phyloP scores from a whole-genome alignment of 768 basidiomycete species.

The Leucocoprinus leucothites region DNA sequence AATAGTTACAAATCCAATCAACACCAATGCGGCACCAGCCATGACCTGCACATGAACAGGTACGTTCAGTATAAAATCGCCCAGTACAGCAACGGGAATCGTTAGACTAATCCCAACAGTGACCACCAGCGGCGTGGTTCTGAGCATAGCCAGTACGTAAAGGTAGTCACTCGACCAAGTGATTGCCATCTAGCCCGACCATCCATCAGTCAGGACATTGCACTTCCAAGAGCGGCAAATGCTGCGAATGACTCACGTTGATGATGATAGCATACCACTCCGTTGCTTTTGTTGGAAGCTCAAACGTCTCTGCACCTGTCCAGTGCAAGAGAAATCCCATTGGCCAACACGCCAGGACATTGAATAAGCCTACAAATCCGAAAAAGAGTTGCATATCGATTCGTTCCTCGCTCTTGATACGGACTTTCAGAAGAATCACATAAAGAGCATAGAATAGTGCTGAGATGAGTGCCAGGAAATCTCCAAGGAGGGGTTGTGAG shows the following conservation, averaged over 20 bases:
- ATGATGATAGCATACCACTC: conserved; percentile 33
- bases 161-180: conserved; percentile 83
- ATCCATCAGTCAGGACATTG: background rate
- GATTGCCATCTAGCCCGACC: conserved; percentile 66
- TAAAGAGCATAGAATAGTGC: conserved; percentile 89
- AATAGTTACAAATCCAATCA: conserved; percentile 63
- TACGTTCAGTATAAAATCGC: conserved; percentile 46
- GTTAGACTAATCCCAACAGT: conserved; percentile 92
- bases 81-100: conserved; percentile 86
- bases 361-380: conserved; percentile 90
- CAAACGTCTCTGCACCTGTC: conserved; percentile 68
- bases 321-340: conserved; percentile 75
- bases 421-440: conserved; percentile 85
- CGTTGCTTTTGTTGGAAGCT: conserved; percentile 55
- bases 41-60: conserved; percentile 59
- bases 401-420: conserved; percentile 75
- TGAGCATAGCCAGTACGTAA: conserved; percentile 90
- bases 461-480: conserved; percentile 80
- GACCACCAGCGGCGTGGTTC: conserved; percentile 91
- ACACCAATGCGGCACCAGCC: conserved; percentile 72
- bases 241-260: conserved; percentile 28
- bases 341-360: conserved; percentile 73
- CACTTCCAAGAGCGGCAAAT: background rate
- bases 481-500: conserved; percentile 43
- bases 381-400: conserved; percentile 95